Percentiles rank a stretch among this genome's conserved stretches.
These are phyloP conservation scores for Lactifluus hygrophoroides DNA, from an alignment of 768 basidiomycete species.

Conservation along the genomic window DNA sequence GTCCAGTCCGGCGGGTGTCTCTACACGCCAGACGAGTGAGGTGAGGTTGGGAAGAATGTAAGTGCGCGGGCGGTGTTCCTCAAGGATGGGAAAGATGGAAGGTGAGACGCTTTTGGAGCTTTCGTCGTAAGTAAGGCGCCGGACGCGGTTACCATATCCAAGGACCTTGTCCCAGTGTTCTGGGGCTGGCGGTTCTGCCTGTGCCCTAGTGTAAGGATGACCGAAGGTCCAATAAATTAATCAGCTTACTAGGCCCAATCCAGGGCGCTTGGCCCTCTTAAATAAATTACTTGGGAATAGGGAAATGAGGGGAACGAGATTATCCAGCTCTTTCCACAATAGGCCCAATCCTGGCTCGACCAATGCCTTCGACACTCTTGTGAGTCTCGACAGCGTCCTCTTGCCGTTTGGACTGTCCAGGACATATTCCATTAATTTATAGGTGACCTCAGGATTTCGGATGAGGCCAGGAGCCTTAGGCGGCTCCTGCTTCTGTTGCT, in stretches of 20 bases:
- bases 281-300: conserved; percentile 61
- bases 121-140: conserved; percentile 63
- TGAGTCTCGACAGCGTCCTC: conserved; percentile 59
- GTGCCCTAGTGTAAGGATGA: conserved; percentile 13
- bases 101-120: conserved; percentile 51
- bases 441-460: conserved; percentile 52
- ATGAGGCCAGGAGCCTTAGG: conserved; percentile 49
- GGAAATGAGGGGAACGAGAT: conserved; percentile 60
- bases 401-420: conserved; percentile 54
- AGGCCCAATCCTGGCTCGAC: conserved; percentile 62
- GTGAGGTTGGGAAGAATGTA: conserved; percentile 64
- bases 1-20: conserved; percentile 56
- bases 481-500: conserved; percentile 31
- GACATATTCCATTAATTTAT: conserved; percentile 42
- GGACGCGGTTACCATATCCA: conserved; percentile 59
- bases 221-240: background rate
- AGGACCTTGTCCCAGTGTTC: conserved; percentile 64
- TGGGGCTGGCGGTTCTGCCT: conserved; percentile 54
- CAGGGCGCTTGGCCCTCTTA: conserved; percentile 64
- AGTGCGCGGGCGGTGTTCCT: conserved; percentile 51
- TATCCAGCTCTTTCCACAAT: conserved; percentile 74
- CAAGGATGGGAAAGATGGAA: conserved; percentile 58
- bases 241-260: conserved; percentile 60
- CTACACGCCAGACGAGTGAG: conserved; percentile 64
- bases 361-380: conserved; percentile 68